Conservation (phyloP, 2,329 filamentous ascomycete species). For the Colletotrichum abscissum region DNA sequence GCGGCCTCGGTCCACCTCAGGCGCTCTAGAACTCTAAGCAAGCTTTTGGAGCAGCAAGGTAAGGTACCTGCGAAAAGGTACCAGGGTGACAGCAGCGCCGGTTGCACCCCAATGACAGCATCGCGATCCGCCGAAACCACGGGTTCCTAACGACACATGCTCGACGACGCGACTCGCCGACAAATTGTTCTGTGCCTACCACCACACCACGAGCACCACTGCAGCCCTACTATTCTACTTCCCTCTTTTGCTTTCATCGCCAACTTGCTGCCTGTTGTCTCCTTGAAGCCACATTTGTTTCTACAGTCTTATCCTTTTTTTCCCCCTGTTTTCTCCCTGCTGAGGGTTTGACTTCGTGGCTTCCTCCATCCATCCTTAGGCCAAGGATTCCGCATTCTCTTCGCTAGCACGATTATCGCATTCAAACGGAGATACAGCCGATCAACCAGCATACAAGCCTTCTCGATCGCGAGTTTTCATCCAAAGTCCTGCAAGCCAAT, state of each 20-base stretch:
- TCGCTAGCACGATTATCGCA: slow-evolving; percentile 3
- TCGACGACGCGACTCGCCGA: slow-evolving; percentile 22
- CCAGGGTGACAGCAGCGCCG: slow-evolving; percentile 26
- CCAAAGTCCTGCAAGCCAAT: background rate
- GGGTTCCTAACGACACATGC: slow-evolving; percentile 20
- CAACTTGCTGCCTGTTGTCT: slow-evolving; percentile 1
- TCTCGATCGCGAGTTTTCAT: background rate
- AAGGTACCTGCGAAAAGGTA: background rate
- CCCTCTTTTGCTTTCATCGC: background rate
- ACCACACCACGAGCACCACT: slow-evolving; percentile 4
- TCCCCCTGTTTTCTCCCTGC: background rate
- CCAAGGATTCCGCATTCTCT: slow-evolving; percentile 6
- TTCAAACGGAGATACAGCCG: background rate
- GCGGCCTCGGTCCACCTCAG: background rate
- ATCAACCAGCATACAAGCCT: background rate
- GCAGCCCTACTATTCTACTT: background rate
- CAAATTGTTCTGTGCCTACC: background rate
- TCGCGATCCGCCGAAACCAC: slow-evolving; percentile 23
- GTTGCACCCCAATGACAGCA: slow-evolving; percentile 31
- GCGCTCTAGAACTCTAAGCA: background rate
- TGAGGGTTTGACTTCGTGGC: background rate
- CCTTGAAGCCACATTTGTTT: background rate
- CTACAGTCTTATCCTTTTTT: background rate
- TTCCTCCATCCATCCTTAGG: slow-evolving; percentile 5
- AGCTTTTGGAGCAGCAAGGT: background rate